Evolutionary conservation across 805 yeast genomes (phyloP).

Genomic region (Phaffomyces opuntiae): DNA sequence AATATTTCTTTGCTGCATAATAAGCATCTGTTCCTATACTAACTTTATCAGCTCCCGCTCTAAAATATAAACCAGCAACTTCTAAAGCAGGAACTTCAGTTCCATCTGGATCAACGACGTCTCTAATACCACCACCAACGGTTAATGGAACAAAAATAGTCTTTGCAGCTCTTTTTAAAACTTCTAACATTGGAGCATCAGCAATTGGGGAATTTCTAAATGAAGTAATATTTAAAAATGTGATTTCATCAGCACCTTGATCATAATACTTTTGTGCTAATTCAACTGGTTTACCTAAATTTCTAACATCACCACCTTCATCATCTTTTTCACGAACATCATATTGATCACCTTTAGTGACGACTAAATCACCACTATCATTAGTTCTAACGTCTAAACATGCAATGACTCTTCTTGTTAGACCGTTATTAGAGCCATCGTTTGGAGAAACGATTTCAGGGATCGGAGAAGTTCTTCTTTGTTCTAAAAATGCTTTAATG

Average conservation of each 20-base stretch:
- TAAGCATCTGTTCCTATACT: slow-evolving; percentile 99
- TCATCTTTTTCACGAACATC: slow-evolving; percentile 79
- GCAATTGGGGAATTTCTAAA: slow-evolving; percentile 88
- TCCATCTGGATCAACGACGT: slow-evolving; percentile 81
- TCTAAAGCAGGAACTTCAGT: slow-evolving; percentile 74
- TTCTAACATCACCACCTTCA: slow-evolving; percentile 63
- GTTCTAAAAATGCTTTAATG: slow-evolving; percentile 61
- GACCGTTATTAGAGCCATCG: slow-evolving; percentile 46
- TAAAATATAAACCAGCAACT: slow-evolving; percentile 86
- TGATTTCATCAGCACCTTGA: slow-evolving; percentile 97
- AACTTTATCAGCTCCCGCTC: slow-evolving; percentile 97
- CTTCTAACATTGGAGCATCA: slow-evolving; percentile 95
- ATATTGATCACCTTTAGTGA: slow-evolving; percentile 97
- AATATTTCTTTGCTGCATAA: slow-evolving; percentile 76
- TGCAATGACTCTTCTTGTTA: slow-evolving; percentile 89
- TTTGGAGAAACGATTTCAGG: slow-evolving; percentile 19
- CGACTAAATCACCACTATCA: slow-evolving; percentile 92
- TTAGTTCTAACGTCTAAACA: slow-evolving; percentile 96
- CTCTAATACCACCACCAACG: slow-evolving; percentile 97
- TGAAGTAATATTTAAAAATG: slow-evolving; percentile 91
- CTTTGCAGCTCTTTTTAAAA: slow-evolving; percentile 72
- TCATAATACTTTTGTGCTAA: slow-evolving; percentile 82
- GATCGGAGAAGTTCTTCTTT: slow-evolving; percentile 15
- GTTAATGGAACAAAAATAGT: slow-evolving; percentile 95
- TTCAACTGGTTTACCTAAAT: slow-evolving; percentile 94